These are phyloP conservation scores for Aquilaria malaccensis DNA, from an alignment of 345 rosid genomes.

Conservation along the genomic window DNA sequence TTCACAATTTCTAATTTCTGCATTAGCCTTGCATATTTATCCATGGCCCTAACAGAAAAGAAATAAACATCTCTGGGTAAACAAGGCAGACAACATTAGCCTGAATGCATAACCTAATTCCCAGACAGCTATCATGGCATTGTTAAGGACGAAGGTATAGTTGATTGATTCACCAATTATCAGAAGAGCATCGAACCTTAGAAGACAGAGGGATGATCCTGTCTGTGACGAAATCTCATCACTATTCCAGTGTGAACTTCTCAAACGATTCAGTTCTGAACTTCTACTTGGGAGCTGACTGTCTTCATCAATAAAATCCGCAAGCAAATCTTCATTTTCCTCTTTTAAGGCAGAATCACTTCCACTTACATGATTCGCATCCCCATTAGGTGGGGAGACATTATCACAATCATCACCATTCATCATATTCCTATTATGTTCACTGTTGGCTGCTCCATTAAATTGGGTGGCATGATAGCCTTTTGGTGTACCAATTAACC, in stretches of 20 bases:
- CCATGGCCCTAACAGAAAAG: slow-evolving; percentile 71
- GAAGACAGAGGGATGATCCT: slow-evolving; percentile 93
- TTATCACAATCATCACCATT: slow-evolving; percentile 33
- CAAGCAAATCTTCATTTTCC: slow-evolving; percentile 96
- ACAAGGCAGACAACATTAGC: too few species aligned
- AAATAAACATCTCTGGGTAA: slow-evolving; percentile 14
- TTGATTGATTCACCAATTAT: background rate
- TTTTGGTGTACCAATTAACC: slow-evolving; percentile 31
- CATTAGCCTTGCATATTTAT: slow-evolving; percentile 96
- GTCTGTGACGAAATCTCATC: slow-evolving; percentile 79
- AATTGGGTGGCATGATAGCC: slow-evolving; percentile 36
- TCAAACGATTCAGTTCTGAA: slow-evolving; percentile 39
- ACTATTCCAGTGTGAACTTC: slow-evolving; percentile 38
- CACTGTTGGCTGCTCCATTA: slow-evolving; percentile 42
- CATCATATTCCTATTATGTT: slow-evolving; percentile 31
- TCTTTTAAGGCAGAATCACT: slow-evolving; percentile 56
- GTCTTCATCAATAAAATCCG: slow-evolving; percentile 96
- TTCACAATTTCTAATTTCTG: slow-evolving; percentile 94
- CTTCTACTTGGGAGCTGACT: slow-evolving; percentile 97
- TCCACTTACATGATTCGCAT: slow-evolving; percentile 41
- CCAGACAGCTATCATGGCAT: too few species aligned
- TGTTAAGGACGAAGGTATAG: too few species aligned
- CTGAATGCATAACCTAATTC: too few species aligned
- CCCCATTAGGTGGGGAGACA: slow-evolving; percentile 27
- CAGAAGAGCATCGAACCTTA: slow-evolving; percentile 47